Base-by-base conservation (phyloP, 345 rosid genomes). In the Psidium friedrichsthalianum region DNA sequence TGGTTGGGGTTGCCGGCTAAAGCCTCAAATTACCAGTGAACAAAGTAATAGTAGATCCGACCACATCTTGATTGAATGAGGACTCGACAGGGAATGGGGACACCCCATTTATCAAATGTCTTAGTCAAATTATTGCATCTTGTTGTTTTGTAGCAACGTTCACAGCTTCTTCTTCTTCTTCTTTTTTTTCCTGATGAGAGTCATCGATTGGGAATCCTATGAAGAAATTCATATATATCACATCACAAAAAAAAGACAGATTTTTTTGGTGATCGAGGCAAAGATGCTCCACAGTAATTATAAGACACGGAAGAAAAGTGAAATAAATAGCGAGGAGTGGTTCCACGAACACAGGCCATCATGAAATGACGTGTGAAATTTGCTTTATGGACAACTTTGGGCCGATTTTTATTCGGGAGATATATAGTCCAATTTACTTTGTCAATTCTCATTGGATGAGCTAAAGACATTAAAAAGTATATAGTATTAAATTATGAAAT, bases 1-100 rank as follows among this genome's bases (percentile, higher is more conserved):
- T 58, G 18, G 18, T 6, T 0, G 18, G 3, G 18, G 18, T 6
- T 0, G 3, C n/a, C 2, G 1, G 69, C 69, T n/a, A n/a, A 12
- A 58, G 69, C 18, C 8, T 32, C 36, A 1, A 58, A 58, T 58
- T 59, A n/a, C 13, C 20, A 59, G n/a, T n/a, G 36, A 29, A 12
- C 1, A 3, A 12, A 4, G 69, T 13, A 59, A 32, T 5, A n/a
- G 22, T 58, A n/a, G 64, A 29, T 1, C 32, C 1, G 11, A 16
- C 32, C 64, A 1, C 15, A 0, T 11, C 64, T 2, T 56, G 3
- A 10, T 9, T n/a, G n/a, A 57, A 5, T 11, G 32, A 2, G 64
- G 64, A 25, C 64, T 57, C 16, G 0, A 11, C 3, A 1, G 2
- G 32, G 32, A 58, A 29, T 25, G 3, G 6, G 64, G 64, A 58